Percentiles rank a stretch among this genome's conserved stretches.
Conservation (phyloP, 2,329 filamentous ascomycete genomes). For the Bipolaris victoriae region DNA sequence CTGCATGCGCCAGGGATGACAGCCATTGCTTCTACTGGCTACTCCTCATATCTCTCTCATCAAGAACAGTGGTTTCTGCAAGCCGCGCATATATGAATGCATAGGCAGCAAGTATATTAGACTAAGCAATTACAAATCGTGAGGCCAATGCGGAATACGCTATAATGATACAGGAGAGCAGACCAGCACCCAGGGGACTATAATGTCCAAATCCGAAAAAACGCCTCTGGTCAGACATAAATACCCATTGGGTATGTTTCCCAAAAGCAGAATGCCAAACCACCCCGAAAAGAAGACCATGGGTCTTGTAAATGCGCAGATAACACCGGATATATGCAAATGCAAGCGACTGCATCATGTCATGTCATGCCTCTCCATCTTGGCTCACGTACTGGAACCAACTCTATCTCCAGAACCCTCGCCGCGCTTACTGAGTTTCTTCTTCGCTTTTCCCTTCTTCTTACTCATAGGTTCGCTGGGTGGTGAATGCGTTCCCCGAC, state of each 20-base stretch:
- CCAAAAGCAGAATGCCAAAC: conserved; percentile 11
- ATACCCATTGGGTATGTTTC: conserved; percentile 11
- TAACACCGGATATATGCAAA: conserved; percentile 15
- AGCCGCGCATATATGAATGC: neutral
- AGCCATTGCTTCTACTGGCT: too few relatives aligned
- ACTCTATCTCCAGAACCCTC: conserved; percentile 28
- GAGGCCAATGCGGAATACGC: neutral
- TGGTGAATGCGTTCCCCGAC: conserved; percentile 37
- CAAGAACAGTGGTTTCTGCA: neutral
- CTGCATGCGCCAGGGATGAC: too few relatives aligned
- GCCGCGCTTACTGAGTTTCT: conserved; percentile 29
- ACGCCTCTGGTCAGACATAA: conserved; percentile 8
- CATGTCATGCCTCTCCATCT: neutral
- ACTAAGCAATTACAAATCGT: neutral
- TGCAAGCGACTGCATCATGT: conserved; percentile 2
- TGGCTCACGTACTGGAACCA: conserved; percentile 36
- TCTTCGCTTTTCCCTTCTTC: conserved; percentile 43
- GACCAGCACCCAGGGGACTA: neutral
- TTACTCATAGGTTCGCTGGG: conserved; percentile 31
- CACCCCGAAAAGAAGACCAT: conserved; percentile 2
- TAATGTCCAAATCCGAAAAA: neutral
- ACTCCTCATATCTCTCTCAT: too few relatives aligned
- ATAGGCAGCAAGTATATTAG: neutral
- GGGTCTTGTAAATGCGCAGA: conserved; percentile 16
- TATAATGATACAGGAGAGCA: conserved; percentile 1